Evolutionary conservation across 2,329 filamentous ascomycete genomes (phyloP).

Genomic region (Trichoderma harzianum): DNA sequence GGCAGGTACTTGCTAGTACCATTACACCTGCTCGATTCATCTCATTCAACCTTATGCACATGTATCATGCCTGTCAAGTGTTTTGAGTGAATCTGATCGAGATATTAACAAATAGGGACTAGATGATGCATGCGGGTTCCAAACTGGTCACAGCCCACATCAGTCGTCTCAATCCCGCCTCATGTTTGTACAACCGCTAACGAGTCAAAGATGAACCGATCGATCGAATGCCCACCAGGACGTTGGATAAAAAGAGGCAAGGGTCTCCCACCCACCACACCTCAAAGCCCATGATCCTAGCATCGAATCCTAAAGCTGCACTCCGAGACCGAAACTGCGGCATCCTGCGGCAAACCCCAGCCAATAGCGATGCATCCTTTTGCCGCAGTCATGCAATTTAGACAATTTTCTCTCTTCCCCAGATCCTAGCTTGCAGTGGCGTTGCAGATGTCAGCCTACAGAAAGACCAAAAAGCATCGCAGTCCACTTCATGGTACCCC

Average conservation of each 20-base stretch:
- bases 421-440: not conserved
- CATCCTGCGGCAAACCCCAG: slow-evolving; percentile 1
- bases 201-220: not conserved
- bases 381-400: not conserved
- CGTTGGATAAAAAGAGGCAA: not conserved
- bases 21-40: not conserved
- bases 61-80: not conserved
- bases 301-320: not conserved
- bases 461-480: not conserved
- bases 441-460: not conserved
- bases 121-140: not conserved
- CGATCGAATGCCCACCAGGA: not conserved
- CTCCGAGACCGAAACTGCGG: slow-evolving; percentile 1
- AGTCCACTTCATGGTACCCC: not conserved
- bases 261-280: not conserved
- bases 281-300: not conserved
- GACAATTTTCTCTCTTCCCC: not conserved
- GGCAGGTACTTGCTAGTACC: not conserved
- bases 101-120: not conserved
- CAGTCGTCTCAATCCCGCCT: not conserved
- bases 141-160: not conserved
- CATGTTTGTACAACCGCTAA: not conserved
- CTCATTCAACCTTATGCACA: not conserved
- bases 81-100: not conserved
- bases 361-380: slow-evolving; percentile 2